Base-by-base conservation (phyloP, 164 flowering plant species). In the Buxus sempervirens region DNA sequence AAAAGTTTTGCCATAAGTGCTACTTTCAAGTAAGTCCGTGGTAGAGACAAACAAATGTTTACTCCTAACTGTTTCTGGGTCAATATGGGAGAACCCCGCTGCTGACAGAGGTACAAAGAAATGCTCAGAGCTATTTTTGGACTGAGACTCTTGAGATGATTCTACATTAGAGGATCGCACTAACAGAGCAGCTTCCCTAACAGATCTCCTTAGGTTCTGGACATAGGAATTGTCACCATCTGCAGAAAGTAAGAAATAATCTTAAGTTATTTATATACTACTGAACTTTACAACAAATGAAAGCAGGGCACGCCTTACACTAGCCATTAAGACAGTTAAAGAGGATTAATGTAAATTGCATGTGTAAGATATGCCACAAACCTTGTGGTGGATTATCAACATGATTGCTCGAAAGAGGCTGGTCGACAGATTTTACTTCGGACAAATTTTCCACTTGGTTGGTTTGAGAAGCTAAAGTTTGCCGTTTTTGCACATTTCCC, bases 111-210 rank as follows among this genome's bases (percentile, higher is more conserved):
- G 98, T 42, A 88, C 79, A 77, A 90, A 90, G 78, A 81, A 93
- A 78, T 89, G 97, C 71, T 82, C 90, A 23, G 90, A 84, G 60
- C 90, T 67, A 73, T 84, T 96, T 80, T 82, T 86, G 64, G 86
- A 82, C 22, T 78, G 88, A 76, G 76, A 83, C n/a, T 84, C 91
- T 66, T 73, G 84, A 54, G 89, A 84, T 60, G 87, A 79, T 64
- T 82, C 96, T 20, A 70, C 66, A 67, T 73, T 82, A 77, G 77
- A 78, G 51, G 86, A 76, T 60, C 76, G 87, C 62, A 74, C 70
- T 25, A 85, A 74, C 56, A 96, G 76, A 73, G 98, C 99, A 56
- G 96, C 95, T 83, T 90, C 97, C 75, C 98, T 83, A 25, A 96
- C 96, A 57, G 95, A 90, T 78, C 90, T 80, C 83, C 88, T 93